These are phyloP conservation scores for Coelastrella sp. DNA, from an alignment of 139 green algal species.

Conservation along the genomic window DNA sequence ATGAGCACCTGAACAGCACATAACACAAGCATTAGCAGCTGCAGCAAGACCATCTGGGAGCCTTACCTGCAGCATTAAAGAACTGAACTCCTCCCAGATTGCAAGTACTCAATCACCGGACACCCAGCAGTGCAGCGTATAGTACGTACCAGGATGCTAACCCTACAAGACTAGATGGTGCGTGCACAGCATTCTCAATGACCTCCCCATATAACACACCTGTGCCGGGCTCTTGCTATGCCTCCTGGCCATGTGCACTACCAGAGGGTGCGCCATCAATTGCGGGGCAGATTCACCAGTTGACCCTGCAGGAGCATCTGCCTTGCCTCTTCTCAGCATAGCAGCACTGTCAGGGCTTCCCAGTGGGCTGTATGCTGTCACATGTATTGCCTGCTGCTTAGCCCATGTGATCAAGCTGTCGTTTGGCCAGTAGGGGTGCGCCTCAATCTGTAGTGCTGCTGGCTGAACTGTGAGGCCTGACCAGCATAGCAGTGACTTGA, in stretches of 20 bases:
- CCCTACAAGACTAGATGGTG: background rate
- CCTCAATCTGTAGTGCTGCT: conserved; percentile 65
- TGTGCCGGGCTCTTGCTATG: conserved; percentile 73
- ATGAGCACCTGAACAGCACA: conserved; percentile 81
- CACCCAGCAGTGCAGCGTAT: too few relatives aligned
- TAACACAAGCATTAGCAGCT: background rate
- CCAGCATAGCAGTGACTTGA: conserved; percentile 66
- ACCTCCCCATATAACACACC: conserved; percentile 43
- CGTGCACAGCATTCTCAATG: background rate
- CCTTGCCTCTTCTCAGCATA: conserved; percentile 70
- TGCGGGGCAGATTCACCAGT: background rate
- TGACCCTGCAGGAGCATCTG: background rate
- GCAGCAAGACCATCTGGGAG: too few relatives aligned
- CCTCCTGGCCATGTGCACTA: conserved; percentile 71
- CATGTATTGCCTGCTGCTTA: conserved; percentile 75
- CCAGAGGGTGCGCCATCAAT: conserved; percentile 75
- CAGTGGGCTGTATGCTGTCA: conserved; percentile 92
- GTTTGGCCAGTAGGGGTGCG: conserved; percentile 93
- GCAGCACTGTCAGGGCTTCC: conserved; percentile 83
- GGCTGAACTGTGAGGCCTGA: conserved; percentile 5
- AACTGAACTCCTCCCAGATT: too few relatives aligned
- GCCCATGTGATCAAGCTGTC: conserved; percentile 78
- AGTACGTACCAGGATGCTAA: too few relatives aligned
- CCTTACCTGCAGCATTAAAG: too few relatives aligned
- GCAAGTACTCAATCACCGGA: too few relatives aligned